A percentile compares a stretch with the other conserved stretches of the same genome.
Evolutionary conservation across 805 yeast species (phyloP).

Genomic region (Zygosaccharomyces kombuchaensis): DNA sequence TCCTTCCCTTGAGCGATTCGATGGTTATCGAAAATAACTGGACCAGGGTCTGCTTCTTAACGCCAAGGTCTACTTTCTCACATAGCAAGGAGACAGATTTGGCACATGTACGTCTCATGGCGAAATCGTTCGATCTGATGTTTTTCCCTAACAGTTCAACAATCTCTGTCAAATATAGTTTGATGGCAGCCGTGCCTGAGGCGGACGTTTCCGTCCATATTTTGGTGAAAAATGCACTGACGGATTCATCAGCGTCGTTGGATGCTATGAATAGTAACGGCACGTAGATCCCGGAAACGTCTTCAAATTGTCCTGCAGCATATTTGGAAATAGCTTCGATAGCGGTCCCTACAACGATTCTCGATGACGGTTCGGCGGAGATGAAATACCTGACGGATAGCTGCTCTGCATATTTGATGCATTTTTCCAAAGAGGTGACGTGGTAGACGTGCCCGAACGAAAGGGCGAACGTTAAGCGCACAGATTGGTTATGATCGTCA

Average conservation of each 20-base stretch:
- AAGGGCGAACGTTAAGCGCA: conserved; percentile 69
- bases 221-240: conserved; percentile 47
- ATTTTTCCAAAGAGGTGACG: conserved; percentile 48
- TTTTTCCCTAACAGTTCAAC: conserved; percentile 45
- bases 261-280: conserved; percentile 79
- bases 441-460: conserved; percentile 77
- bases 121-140: conserved; percentile 55
- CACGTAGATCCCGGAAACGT: conserved; percentile 57
- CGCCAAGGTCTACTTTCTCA: conserved; percentile 38
- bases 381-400: conserved; percentile 56
- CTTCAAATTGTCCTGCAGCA: conserved; percentile 61
- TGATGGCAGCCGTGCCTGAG: conserved; percentile 67
- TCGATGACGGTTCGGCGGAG: conserved; percentile 37
- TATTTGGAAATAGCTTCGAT: conserved; percentile 63
- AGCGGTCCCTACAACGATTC: conserved; percentile 55
- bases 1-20: conserved; percentile 65
- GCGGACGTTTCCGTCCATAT: conserved; percentile 78
- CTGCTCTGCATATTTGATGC: conserved; percentile 49
- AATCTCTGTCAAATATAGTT: conserved; percentile 68
- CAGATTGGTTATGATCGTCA: conserved; percentile 65
- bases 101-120: conserved; percentile 66
- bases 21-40: conserved; percentile 50
- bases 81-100: conserved; percentile 58
- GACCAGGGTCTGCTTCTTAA: conserved; percentile 28
- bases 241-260: conserved; percentile 52